Evolutionary conservation across 176 grass and related monocot species (phyloP).

Genomic region (Coix lacrymajobi): DNA sequence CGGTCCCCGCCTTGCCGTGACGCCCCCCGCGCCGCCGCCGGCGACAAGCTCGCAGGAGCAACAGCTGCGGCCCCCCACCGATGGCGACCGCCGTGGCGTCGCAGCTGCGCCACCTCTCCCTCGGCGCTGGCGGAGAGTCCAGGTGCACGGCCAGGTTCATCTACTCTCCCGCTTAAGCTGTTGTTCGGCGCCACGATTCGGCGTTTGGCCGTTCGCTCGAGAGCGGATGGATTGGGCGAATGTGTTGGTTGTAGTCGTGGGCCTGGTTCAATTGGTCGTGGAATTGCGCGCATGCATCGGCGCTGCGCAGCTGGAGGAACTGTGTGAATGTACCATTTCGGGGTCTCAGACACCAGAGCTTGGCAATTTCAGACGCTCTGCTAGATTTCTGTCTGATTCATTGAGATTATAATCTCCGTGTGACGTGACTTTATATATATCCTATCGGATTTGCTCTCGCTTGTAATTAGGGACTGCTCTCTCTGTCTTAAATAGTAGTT

Average conservation of each 20-base stretch:
- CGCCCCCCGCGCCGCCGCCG: background rate
- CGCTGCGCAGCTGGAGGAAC: background rate
- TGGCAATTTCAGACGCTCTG: background rate
- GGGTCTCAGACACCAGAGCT: background rate
- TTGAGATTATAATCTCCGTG: background rate
- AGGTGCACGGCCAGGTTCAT: conserved; percentile 39
- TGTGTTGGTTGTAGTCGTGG: background rate
- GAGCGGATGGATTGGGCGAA: background rate
- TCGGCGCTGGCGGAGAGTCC: conserved; percentile 31
- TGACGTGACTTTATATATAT: background rate
- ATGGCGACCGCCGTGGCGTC: conserved; percentile 49
- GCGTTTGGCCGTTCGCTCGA: background rate
- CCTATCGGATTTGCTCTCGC: background rate
- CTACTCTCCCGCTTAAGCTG: background rate
- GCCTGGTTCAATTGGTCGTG: background rate
- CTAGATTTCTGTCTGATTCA: background rate
- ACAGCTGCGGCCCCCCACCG: background rate
- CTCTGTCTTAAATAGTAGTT: background rate
- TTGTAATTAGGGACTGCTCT: background rate
- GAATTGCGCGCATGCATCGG: background rate
- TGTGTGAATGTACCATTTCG: conserved; percentile 13
- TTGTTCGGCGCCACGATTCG: background rate
- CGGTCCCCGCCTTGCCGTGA: background rate
- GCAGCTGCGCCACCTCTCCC: conserved; percentile 38
- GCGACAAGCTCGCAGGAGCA: background rate